Evolutionary conservation across 352 stramenopile genomes (phyloP), one percentile per base, ranked within the genome.

Genomic region (Phytophthora podocarpi): DNA sequence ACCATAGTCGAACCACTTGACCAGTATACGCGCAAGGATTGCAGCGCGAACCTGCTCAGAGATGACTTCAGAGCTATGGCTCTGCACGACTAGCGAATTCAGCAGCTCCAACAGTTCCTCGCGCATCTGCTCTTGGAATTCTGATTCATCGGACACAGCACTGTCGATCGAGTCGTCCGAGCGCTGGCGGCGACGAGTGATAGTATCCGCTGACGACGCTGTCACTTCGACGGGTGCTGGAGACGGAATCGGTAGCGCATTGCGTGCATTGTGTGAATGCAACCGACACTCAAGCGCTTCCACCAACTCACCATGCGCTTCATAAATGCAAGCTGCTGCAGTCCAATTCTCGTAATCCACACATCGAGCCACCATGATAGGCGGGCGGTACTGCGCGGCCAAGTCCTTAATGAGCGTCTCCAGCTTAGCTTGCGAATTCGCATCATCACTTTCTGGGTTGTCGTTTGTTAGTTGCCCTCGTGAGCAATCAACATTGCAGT

Each of bases 1-100:
- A 12, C 73, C 78, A 41, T 88, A 93, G 16, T 93, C 83, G 40
- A 91, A 91, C 87, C 87, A 96, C 53, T 94, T 93, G 16, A 94
- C 78, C 2, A 96, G 49, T 15, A 96, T 61, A 12, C 87, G 83
- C 23, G 87, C 79, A 18, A 96, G 70, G 35, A 96, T 92, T 24
- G 83, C 81, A 0, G 78, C 80, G 4, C 82, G 74, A 30, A 85
- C 78, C 34, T 73, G 59, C 13, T 72, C 68, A 1, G 70, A 74
- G 36, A 78, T 77, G 35, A 58, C 31, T 20, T 67, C 30, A 6
- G 67, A 72, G 32, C 41, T 70, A 31, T 73, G 73, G 23, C 67
- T 72, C 26, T 78, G 70, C 18, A 93, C 73, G 16, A 93, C 82
- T 11, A 92, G 67, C 37, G 73, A 77, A 35, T 85, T 65, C 20